phyloP scores from a whole-genome alignment of 2,329 filamentous ascomycete species.

The Aspergillus alliaceus region DNA sequence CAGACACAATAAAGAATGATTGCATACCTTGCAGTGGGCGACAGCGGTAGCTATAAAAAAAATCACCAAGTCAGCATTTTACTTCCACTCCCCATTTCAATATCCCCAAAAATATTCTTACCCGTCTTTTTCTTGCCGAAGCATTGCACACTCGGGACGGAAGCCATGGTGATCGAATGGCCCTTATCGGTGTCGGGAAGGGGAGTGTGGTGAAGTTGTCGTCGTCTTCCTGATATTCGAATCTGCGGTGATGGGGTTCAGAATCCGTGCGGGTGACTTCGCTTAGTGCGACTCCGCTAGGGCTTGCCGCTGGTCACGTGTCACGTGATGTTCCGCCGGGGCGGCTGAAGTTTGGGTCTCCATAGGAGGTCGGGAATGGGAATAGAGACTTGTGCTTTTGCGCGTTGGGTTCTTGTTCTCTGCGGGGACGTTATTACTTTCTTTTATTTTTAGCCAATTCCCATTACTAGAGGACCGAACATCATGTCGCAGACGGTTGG shows the following conservation, averaged over 20 bases:
- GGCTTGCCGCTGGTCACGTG: constrained; percentile 34
- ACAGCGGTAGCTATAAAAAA: constrained; percentile 70
- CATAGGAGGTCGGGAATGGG: not conserved
- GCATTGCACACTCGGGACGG: constrained; percentile 85
- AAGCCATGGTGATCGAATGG: constrained; percentile 65
- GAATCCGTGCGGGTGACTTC: constrained; percentile 42
- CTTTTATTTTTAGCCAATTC: not conserved
- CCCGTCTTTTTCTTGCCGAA: constrained; percentile 97
- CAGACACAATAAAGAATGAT: constrained; percentile 14
- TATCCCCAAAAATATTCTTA: constrained; percentile 30
- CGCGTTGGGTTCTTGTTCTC: not conserved
- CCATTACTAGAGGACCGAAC: constrained; percentile 4
- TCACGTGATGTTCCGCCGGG: constrained; percentile 1
- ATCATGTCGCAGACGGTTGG: constrained; percentile 48
- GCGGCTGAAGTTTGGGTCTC: constrained; percentile 4
- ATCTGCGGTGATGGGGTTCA: constrained; percentile 13
- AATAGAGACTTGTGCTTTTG: not conserved
- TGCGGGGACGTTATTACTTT: constrained; percentile 1
- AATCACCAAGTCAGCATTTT: constrained; percentile 16
- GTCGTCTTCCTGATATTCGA: constrained; percentile 34
- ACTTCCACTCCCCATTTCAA: not conserved
- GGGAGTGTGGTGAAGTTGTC: constrained; percentile 38
- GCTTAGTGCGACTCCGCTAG: constrained; percentile 39
- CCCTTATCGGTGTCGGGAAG: constrained; percentile 42
- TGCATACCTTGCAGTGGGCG: constrained; percentile 84